phyloP scores from a whole-genome alignment of 2,329 filamentous ascomycete genomes.

The Berkeleyomyces rouxiae region DNA sequence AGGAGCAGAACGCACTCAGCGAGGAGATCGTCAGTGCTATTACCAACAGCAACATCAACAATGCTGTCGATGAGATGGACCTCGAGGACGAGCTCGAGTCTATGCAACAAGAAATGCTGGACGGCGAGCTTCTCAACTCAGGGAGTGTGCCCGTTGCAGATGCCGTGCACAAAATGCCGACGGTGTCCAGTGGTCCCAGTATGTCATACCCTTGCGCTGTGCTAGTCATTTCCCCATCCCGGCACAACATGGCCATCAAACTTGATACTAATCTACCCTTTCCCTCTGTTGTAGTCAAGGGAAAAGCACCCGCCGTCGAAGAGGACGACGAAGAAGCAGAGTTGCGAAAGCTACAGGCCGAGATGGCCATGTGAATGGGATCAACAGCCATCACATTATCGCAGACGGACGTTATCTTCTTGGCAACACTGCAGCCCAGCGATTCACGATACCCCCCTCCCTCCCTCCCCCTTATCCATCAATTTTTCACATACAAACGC shows the following conservation, averaged over 20 bases:
- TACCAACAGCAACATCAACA: constrained; percentile 49
- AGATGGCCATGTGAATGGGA: constrained; percentile 77
- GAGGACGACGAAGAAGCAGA: constrained; percentile 96
- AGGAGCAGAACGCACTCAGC: constrained; percentile 83
- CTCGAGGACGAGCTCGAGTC: constrained; percentile 71
- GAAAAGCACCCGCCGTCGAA: constrained; percentile 33
- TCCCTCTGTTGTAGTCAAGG: constrained; percentile 27
- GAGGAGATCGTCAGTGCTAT: constrained; percentile 85
- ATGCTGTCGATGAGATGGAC: constrained; percentile 67
- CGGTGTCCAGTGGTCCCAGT: constrained; percentile 60
- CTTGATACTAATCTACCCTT: neutral
- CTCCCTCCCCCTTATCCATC: neutral
- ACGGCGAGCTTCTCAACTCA: constrained; percentile 84
- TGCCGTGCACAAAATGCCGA: constrained; percentile 59
- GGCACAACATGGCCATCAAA: neutral
- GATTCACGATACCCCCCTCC: neutral
- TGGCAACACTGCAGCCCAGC: neutral
- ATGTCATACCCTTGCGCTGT: constrained; percentile 26
- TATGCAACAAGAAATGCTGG: constrained; percentile 81
- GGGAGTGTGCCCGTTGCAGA: constrained; percentile 70
- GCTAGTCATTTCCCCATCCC: neutral
- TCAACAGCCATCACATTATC: neutral
- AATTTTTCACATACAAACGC: neutral
- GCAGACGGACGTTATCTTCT: neutral
- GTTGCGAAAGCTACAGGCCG: constrained; percentile 78